Conservation (phyloP, 768 basidiomycete genomes). For the Phylloporus arenicola region DNA sequence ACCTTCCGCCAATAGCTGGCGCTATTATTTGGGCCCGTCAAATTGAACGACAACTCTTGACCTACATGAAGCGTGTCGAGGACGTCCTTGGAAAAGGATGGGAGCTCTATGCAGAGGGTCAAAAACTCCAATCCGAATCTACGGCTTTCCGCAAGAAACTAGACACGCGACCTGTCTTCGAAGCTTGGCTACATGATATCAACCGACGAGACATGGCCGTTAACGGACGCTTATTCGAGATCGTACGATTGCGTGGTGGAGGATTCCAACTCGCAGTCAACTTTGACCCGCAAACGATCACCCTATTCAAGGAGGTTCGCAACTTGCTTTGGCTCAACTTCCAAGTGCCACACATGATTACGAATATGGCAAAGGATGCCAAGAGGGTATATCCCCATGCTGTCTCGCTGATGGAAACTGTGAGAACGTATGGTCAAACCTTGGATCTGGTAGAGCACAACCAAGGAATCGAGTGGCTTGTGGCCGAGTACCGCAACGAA, state of each 20-base stretch:
- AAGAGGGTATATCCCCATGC: conserved; percentile 98
- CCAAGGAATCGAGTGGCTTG: conserved; percentile 88
- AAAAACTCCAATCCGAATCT: conserved; percentile 91
- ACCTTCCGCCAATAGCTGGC: conserved; percentile 95
- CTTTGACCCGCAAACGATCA: conserved; percentile 98
- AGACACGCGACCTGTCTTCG: conserved; percentile 89
- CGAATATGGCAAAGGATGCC: conserved; percentile 97
- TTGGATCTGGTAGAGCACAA: conserved; percentile 87
- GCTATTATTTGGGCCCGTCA: conserved; percentile 99
- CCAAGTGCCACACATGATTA: conserved; percentile 89
- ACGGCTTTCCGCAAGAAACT: conserved; percentile 92
- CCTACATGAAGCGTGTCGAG: conserved; percentile 99
- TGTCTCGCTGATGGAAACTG: conserved; percentile 97
- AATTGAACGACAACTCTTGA: conserved; percentile 91
- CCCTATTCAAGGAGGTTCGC: conserved; percentile 96
- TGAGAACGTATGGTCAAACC: conserved; percentile 96
- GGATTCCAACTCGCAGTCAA: conserved; percentile 89
- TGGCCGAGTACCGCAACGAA: conserved; percentile 91
- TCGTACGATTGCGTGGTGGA: conserved; percentile 67
- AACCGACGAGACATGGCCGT: conserved; percentile 89
- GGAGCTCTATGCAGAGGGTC: conserved; percentile 99
- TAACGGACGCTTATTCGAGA: conserved; percentile 88
- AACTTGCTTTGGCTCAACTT: conserved; percentile 95
- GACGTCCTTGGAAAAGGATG: conserved; percentile 97
- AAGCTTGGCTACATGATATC: conserved; percentile 96